Conservation (phyloP, 2,329 filamentous ascomycete genomes). For the Cryphonectria japonica region DNA sequence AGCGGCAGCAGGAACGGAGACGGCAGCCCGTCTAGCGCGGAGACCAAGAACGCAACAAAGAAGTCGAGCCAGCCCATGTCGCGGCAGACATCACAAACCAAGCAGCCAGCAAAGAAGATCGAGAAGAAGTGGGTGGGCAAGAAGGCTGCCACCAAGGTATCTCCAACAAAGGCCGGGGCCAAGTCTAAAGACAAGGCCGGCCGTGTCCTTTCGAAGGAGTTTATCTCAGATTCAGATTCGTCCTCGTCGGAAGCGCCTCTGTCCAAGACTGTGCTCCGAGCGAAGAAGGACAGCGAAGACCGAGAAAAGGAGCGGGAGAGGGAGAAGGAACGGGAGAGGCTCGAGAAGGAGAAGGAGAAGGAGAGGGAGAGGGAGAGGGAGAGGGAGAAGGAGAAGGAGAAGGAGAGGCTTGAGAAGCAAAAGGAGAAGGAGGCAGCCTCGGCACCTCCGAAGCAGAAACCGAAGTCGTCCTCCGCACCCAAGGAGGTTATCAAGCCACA, state of each 20-base stretch:
- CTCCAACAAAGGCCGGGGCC: constrained; percentile 46
- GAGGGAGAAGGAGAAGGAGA: constrained; percentile 24
- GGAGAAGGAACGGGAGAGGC: constrained; percentile 8
- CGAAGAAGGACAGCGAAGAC: constrained; percentile 30
- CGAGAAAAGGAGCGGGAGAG: constrained; percentile 18
- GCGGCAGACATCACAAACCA: constrained; percentile 56
- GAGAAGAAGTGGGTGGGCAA: constrained; percentile 58
- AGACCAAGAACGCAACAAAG: constrained; percentile 36
- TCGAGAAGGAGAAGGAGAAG: constrained; percentile 25
- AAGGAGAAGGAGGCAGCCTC: constrained; percentile 35
- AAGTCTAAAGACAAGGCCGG: constrained; percentile 43
- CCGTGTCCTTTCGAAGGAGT: constrained; percentile 58
- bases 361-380: constrained; percentile 31
- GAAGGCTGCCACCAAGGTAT: constrained; percentile 43
- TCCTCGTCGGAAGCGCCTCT: constrained; percentile 55
- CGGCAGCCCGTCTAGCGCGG: constrained; percentile 40
- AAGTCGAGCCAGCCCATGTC: constrained; percentile 50
- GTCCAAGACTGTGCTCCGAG: constrained; percentile 40
- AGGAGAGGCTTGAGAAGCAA: constrained; percentile 31
- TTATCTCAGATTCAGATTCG: constrained; percentile 59
- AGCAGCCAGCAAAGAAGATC: constrained; percentile 57
- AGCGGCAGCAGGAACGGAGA: constrained; percentile 47
- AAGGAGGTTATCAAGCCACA: constrained; percentile 40
- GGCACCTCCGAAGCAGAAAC: constrained; percentile 38
- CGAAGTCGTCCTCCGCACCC: constrained; percentile 42